Percentiles rank a stretch among this genome's conserved stretches.
Conservation (phyloP, 2,329 filamentous ascomycete genomes). For the Cercospora brassicicola region DNA sequence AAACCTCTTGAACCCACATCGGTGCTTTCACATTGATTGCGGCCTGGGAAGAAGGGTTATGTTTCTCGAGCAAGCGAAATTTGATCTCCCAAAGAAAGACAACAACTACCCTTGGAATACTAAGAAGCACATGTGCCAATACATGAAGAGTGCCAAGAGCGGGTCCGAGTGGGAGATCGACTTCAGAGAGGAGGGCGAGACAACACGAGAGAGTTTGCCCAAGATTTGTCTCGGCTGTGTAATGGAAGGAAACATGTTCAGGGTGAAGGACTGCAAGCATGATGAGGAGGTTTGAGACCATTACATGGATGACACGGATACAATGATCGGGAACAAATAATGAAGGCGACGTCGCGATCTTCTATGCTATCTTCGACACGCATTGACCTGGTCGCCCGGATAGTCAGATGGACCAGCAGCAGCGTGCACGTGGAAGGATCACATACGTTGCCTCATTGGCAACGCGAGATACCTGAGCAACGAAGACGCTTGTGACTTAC, state of each 20-base stretch:
- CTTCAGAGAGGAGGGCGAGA: neutral
- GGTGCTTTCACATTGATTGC: neutral
- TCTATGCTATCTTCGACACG: no score
- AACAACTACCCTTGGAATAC: neutral
- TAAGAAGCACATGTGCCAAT: neutral
- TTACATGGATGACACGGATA: neutral
- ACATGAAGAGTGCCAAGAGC: neutral
- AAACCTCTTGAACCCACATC: neutral
- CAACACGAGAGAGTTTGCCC: neutral
- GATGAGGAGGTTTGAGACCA: neutral
- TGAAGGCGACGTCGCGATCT: no score
- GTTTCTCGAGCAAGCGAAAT: neutral
- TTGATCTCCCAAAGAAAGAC: neutral
- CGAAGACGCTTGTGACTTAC: no score
- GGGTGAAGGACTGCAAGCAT: neutral
- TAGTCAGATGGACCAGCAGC: no score
- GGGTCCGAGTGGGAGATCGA: neutral
- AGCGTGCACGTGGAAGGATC: no score
- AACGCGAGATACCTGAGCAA: no score
- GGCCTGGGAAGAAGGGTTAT: neutral
- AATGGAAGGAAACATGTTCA: neutral
- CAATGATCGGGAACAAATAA: no score
- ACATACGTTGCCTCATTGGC: no score
- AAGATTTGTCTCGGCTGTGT: neutral
- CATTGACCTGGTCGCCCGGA: no score